These are phyloP conservation scores for Dissoconium aciculare DNA, from an alignment of 2,329 filamentous ascomycete genomes.

Conservation along the genomic window DNA sequence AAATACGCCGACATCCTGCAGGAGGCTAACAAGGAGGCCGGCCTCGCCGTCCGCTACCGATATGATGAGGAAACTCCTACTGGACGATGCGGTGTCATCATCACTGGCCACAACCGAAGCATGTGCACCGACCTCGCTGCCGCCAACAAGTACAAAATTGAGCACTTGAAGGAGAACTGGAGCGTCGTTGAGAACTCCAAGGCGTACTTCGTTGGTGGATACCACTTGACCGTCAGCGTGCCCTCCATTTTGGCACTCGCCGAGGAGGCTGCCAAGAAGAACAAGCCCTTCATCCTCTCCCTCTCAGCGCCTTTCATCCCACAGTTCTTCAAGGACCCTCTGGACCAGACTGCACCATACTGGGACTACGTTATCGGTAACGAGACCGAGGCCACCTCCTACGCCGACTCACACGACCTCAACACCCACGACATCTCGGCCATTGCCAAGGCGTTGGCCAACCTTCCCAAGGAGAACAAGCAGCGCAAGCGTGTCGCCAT, in stretches of 20 bases:
- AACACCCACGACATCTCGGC: slow-evolving; percentile 61
- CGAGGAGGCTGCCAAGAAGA: slow-evolving; percentile 71
- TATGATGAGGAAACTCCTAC: slow-evolving; percentile 73
- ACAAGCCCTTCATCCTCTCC: slow-evolving; percentile 85
- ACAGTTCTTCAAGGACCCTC: slow-evolving; percentile 93
- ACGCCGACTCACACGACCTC: slow-evolving; percentile 67
- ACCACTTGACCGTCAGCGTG: slow-evolving; percentile 92
- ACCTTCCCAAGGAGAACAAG: slow-evolving; percentile 81
- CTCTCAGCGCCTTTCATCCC: slow-evolving; percentile 91
- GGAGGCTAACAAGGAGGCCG: slow-evolving; percentile 73
- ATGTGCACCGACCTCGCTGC: slow-evolving; percentile 92
- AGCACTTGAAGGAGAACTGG: slow-evolving; percentile 94
- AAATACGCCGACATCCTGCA: slow-evolving; percentile 83
- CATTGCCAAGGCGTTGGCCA: slow-evolving; percentile 73
- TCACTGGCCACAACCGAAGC: slow-evolving; percentile 89
- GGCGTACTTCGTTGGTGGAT: slow-evolving; percentile 86
- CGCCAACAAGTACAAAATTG: slow-evolving; percentile 91
- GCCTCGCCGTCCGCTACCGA: slow-evolving; percentile 87
- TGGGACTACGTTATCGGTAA: slow-evolving; percentile 96
- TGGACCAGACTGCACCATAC: slow-evolving; percentile 76
- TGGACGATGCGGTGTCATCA: slow-evolving; percentile 88
- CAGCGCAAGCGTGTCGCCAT: slow-evolving; percentile 74
- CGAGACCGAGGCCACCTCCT: slow-evolving; percentile 83
- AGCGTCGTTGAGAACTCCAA: slow-evolving; percentile 74
- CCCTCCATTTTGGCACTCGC: slow-evolving; percentile 79